A percentile compares a stretch with the other conserved stretches of the same genome.
These are phyloP conservation scores for Globisporangium radiosum DNA, from an alignment of 352 stramenopile genomes.

Conservation along the genomic window DNA sequence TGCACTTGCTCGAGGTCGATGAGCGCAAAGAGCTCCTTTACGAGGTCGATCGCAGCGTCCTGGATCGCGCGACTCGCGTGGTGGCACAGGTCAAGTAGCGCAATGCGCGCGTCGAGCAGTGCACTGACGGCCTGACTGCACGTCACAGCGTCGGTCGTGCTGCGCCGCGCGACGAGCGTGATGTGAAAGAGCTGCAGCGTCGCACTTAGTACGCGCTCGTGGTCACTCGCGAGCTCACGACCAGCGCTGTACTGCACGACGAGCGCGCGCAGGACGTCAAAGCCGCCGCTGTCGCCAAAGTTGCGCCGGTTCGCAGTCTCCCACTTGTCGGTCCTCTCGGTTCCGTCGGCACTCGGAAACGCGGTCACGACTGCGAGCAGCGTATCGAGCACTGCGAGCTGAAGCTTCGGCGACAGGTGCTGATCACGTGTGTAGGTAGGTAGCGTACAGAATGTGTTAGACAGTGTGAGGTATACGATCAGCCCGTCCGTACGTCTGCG, in stretches of 20 bases:
- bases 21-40: conserved; percentile 70
- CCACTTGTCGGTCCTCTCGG: conserved; percentile 65
- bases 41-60: conserved; percentile 51
- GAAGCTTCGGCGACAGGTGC: conserved; percentile 42
- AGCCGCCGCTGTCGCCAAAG: conserved; percentile 68
- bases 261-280: conserved; percentile 57
- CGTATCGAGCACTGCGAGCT: conserved; percentile 56
- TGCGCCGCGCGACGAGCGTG: conserved; percentile 45
- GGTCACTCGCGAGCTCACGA: conserved; percentile 13
- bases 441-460: background rate
- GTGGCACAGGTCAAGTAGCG: conserved; percentile 67
- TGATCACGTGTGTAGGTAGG: conserved; percentile 6
- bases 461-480: background rate
- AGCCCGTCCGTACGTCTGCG: background rate
- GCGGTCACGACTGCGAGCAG: conserved; percentile 53
- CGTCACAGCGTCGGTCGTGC: conserved; percentile 45
- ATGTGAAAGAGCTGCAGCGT: conserved; percentile 65
- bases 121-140: conserved; percentile 53
- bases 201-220: conserved; percentile 31
- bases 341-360: conserved; percentile 36
- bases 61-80: conserved; percentile 32
- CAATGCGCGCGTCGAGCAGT: conserved; percentile 60
- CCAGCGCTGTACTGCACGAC: conserved; percentile 52
- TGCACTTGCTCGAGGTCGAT: conserved; percentile 73
- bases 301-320: conserved; percentile 71